phyloP scores from a whole-genome alignment of 768 basidiomycete genomes.

The Lactifluus volemus region DNA sequence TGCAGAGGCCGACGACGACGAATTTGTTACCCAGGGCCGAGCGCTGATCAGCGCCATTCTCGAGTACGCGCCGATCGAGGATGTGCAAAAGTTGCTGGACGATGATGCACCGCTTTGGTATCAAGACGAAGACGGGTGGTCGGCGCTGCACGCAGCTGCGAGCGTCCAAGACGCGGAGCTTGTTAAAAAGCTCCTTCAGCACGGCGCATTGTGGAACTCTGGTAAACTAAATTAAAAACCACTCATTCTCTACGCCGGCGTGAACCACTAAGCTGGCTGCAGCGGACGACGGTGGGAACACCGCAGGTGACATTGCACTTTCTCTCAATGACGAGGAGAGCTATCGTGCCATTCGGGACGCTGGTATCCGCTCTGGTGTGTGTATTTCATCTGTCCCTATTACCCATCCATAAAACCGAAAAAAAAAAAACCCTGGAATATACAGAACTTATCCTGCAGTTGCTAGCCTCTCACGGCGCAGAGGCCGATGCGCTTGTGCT shows the following conservation, averaged over 20 bases:
- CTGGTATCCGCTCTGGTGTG: constrained; percentile 84
- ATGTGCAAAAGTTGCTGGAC: constrained; percentile 43
- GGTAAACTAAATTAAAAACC: constrained; percentile 34
- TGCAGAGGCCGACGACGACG: constrained; percentile 19
- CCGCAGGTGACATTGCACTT: constrained; percentile 84
- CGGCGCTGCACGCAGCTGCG: constrained; percentile 80
- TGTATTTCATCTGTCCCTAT: constrained; percentile 1
- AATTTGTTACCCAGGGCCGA: constrained; percentile 39
- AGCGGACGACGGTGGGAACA: constrained; percentile 75
- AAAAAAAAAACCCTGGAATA: not conserved
- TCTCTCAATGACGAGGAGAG: constrained; percentile 71
- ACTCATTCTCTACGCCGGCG: constrained; percentile 15
- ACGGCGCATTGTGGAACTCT: constrained; percentile 89
- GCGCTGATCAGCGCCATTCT: constrained; percentile 53
- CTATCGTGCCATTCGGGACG: constrained; percentile 79
- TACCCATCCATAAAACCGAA: too few species aligned
- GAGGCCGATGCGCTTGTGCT: constrained; percentile 33
- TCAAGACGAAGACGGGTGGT: constrained; percentile 73
- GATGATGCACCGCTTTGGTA: constrained; percentile 83
- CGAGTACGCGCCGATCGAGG: constrained; percentile 34
- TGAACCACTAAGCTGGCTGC: not conserved
- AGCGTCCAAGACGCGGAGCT: constrained; percentile 61
- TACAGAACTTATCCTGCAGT: constrained; percentile 60
- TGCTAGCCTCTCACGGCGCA: constrained; percentile 42
- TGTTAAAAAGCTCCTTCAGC: constrained; percentile 57